Percentiles rank a stretch among this genome's conserved stretches.
Conservation (phyloP, 2,329 filamentous ascomycete genomes). For the Eurotiales sp. region DNA sequence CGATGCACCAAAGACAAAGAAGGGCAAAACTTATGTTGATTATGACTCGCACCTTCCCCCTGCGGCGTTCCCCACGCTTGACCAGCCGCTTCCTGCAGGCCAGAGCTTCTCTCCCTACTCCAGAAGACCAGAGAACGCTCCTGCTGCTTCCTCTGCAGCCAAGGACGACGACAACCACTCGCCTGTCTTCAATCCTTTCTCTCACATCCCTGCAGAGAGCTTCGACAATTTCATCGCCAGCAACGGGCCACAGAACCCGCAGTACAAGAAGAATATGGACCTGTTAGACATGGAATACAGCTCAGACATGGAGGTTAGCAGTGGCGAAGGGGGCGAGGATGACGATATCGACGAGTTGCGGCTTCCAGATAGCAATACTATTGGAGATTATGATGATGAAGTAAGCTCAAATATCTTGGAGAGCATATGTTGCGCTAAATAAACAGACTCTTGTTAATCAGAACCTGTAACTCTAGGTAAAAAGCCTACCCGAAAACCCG, state of each 20-base stretch:
- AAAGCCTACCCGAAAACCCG: slow-evolving; percentile 16
- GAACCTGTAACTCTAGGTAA: not conserved
- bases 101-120: not conserved
- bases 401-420: not conserved
- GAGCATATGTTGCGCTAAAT: no score
- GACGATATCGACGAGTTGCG: not conserved
- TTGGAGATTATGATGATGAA: not conserved
- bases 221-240: slow-evolving; percentile 25
- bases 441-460: not conserved
- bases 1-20: not conserved
- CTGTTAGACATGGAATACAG: slow-evolving; percentile 15
- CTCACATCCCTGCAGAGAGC: slow-evolving; percentile 15
- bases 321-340: slow-evolving; percentile 3
- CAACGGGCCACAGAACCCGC: slow-evolving; percentile 26
- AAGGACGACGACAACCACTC: slow-evolving; percentile 2
- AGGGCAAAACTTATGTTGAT: slow-evolving; percentile 21
- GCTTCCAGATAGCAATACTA: not conserved
- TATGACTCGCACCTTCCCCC: slow-evolving; percentile 39
- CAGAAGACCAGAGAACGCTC: not conserved
- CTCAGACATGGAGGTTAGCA: slow-evolving; percentile 3
- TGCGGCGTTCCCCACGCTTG: slow-evolving; percentile 41
- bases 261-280: slow-evolving; percentile 28
- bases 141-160: not conserved
- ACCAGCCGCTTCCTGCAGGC: slow-evolving; percentile 15
- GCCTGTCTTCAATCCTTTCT: not conserved